Evolutionary conservation across 768 basidiomycete species (phyloP).

Genomic region (Phlegmacium glaucopus): DNA sequence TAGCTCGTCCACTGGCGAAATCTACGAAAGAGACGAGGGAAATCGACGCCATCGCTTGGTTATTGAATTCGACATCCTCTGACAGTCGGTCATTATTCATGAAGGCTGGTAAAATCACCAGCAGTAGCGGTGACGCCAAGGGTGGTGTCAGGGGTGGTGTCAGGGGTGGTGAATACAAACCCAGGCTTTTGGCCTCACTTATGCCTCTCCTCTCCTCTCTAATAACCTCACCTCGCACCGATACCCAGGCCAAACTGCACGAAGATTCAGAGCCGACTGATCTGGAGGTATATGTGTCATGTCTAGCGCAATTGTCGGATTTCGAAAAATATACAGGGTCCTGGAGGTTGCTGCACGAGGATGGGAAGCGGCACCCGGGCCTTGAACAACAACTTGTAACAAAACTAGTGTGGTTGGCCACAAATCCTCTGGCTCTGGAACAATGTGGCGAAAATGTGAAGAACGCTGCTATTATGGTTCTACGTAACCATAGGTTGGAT

Average conservation of each 20-base stretch:
- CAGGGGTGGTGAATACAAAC: background rate
- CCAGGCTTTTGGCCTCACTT: conserved; percentile 1
- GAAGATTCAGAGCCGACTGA: background rate
- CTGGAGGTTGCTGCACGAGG: no score
- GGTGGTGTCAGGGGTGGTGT: no score
- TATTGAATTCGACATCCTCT: conserved; percentile 3
- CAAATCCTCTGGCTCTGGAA: no score
- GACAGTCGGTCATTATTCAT: conserved; percentile 4
- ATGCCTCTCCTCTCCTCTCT: conserved; percentile 4
- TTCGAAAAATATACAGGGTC: background rate
- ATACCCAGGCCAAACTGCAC: no score
- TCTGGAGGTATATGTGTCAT: background rate
- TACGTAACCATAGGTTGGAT: no score
- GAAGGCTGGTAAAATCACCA: conserved; percentile 2
- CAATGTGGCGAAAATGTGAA: no score
- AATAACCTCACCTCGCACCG: background rate
- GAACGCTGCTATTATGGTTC: no score
- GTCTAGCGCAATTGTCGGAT: background rate
- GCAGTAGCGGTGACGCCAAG: background rate
- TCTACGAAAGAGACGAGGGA: background rate
- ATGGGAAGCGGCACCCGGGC: no score
- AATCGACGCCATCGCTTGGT: conserved; percentile 4
- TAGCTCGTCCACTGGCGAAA: background rate
- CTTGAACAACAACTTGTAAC: no score
- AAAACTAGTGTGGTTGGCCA: no score